phyloP scores from a whole-genome alignment of 164 flowering plant genomes.

The Nymphaea colorata region DNA sequence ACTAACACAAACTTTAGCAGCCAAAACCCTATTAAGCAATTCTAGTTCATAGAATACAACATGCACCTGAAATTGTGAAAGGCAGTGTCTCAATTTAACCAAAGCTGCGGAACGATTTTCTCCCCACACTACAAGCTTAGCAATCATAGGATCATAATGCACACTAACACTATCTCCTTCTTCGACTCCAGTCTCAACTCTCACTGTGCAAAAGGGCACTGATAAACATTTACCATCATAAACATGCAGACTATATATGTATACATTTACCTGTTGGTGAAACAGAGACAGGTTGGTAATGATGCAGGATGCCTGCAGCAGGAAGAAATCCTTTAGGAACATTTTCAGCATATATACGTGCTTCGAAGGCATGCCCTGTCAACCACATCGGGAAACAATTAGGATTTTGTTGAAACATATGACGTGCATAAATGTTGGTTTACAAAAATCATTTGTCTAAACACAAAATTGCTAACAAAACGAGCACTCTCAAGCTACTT shows the following conservation, averaged over 20 bases:
- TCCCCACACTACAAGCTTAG: slow-evolving; percentile 97
- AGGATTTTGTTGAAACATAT: background rate
- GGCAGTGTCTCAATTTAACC: slow-evolving; percentile 70
- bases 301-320: slow-evolving; percentile 90
- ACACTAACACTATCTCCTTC: slow-evolving; percentile 90
- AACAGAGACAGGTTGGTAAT: slow-evolving; percentile 64
- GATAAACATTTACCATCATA: slow-evolving; percentile 1
- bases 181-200: slow-evolving; percentile 95
- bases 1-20: background rate
- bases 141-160: slow-evolving; percentile 99
- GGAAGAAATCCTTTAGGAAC: slow-evolving; percentile 98
- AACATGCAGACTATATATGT: background rate
- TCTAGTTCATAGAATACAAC: background rate
- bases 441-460: too few species aligned
- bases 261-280: slow-evolving; percentile 49
- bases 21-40: background rate
- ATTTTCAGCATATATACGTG: slow-evolving; percentile 97
- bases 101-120: slow-evolving; percentile 77
- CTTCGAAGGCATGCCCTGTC: slow-evolving; percentile 97
- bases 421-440: too few species aligned
- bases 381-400: background rate
- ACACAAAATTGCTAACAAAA: too few species aligned
- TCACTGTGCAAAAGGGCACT: slow-evolving; percentile 34
- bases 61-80: slow-evolving; percentile 73
- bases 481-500: too few species aligned